Conservation (phyloP, 345 rosid species). For the Aethionema arabicum region DNA sequence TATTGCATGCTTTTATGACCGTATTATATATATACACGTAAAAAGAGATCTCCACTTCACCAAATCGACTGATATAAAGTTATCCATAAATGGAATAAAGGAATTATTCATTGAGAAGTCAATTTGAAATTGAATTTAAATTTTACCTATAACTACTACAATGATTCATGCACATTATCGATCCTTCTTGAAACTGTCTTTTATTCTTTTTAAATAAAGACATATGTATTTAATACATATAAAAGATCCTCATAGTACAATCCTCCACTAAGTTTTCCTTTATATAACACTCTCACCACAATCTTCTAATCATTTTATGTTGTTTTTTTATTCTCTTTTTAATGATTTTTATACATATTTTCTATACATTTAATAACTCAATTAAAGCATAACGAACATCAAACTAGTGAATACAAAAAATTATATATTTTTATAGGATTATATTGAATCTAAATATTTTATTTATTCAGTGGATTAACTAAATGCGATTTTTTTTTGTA, state of each 20-base stretch:
- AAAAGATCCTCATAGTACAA: constrained; percentile 25
- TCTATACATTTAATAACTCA: no score
- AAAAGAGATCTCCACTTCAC: no score
- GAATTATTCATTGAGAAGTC: constrained; percentile 13
- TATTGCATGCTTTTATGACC: no score
- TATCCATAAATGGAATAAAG: constrained; percentile 41
- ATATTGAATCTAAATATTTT: no score
- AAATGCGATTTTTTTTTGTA: no score
- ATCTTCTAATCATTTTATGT: constrained; percentile 23
- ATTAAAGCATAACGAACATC: no score
- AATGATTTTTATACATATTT: no score
- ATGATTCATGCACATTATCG: constrained; percentile 20
- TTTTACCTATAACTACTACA: constrained; percentile 19
- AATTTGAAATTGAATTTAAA: constrained; percentile 28
- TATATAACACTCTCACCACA: constrained; percentile 8
- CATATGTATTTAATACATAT: constrained; percentile 5
- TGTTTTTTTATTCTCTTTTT: background rate
- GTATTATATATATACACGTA: no score
- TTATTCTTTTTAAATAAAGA: constrained; percentile 6
- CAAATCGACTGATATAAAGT: no score
- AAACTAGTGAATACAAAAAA: no score
- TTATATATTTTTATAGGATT: no score
- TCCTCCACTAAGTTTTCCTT: constrained; percentile 21
- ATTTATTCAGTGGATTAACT: no score
- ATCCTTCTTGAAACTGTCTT: constrained; percentile 31